These are phyloP conservation scores for Candida oleophila DNA, from an alignment of 805 yeast species.

Conservation along the genomic window DNA sequence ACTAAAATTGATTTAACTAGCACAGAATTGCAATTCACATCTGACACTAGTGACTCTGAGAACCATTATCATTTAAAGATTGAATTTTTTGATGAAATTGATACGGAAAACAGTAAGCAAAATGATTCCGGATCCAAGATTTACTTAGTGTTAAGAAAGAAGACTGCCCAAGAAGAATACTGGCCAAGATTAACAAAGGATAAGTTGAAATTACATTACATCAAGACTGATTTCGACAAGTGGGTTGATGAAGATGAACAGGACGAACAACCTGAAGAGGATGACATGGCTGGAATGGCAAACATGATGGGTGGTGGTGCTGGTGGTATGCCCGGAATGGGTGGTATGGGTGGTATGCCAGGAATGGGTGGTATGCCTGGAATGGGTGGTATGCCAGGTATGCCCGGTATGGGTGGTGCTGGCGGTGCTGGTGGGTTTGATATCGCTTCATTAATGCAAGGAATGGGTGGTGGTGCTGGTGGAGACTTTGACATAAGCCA, in stretches of 20 bases:
- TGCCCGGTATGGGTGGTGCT: conserved; percentile 29
- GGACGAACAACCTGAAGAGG: conserved; percentile 58
- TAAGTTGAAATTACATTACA: conserved; percentile 71
- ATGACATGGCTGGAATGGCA: conserved; percentile 31
- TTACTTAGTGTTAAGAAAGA: conserved; percentile 67
- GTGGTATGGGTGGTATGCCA: conserved; percentile 26
- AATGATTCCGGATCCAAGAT: conserved; percentile 58
- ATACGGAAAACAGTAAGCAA: conserved; percentile 60
- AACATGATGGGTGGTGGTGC: conserved; percentile 21
- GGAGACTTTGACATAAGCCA: conserved; percentile 35
- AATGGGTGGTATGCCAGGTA: conserved; percentile 34
- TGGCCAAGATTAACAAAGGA: conserved; percentile 97
- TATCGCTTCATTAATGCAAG: conserved; percentile 23
- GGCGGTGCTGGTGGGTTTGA: conserved; percentile 30
- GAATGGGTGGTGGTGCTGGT: conserved; percentile 26
- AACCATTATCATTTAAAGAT: conserved; percentile 62
- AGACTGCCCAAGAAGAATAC: conserved; percentile 64
- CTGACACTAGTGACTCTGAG: conserved; percentile 42
- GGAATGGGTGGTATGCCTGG: conserved; percentile 35
- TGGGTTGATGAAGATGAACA: conserved; percentile 99
- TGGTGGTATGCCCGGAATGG: conserved; percentile 19
- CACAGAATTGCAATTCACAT: conserved; percentile 50
- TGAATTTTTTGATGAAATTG: conserved; percentile 76
- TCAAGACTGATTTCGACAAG: conserved; percentile 93
- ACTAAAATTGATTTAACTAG: conserved; percentile 63